These are phyloP conservation scores for Peronospora destructor DNA, from an alignment of 352 stramenopile species.

Conservation along the genomic window DNA sequence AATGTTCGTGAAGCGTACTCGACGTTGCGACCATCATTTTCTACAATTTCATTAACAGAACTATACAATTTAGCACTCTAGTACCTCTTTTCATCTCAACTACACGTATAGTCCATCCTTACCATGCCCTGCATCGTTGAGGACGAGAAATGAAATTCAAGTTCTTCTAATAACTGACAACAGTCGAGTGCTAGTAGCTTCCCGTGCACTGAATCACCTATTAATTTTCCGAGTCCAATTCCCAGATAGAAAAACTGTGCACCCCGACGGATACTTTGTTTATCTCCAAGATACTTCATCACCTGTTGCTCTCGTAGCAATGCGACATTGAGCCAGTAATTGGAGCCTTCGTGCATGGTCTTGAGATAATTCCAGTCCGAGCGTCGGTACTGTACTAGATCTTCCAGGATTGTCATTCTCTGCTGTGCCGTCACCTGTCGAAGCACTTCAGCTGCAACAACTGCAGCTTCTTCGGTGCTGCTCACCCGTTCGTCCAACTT, in stretches of 20 bases:
- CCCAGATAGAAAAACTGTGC: conserved; percentile 80
- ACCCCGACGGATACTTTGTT: conserved; percentile 48
- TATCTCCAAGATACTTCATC: conserved; percentile 51
- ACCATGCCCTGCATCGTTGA: conserved; percentile 76
- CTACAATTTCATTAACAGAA: conserved; percentile 20
- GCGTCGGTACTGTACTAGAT: conserved; percentile 63
- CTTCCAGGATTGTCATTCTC: conserved; percentile 61
- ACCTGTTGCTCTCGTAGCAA: conserved; percentile 62
- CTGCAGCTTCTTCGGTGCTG: conserved; percentile 12
- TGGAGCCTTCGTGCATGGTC: conserved; percentile 68
- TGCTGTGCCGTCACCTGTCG: conserved; percentile 57
- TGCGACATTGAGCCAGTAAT: conserved; percentile 79
- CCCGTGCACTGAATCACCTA: conserved; percentile 45
- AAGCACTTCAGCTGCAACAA: conserved; percentile 23
- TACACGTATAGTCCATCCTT: neutral
- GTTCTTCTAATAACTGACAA: conserved; percentile 77
- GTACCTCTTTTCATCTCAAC: neutral
- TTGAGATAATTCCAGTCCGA: conserved; percentile 80
- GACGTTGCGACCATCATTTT: conserved; percentile 83
- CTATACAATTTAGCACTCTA: neutral
- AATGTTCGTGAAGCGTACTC: conserved; percentile 52
- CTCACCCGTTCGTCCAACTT: conserved; percentile 4
- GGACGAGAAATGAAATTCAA: conserved; percentile 81
- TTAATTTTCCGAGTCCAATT: conserved; percentile 53
- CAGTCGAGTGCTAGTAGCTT: conserved; percentile 62